Evolutionary conservation across 805 yeast genomes (phyloP), one percentile per base, ranked within the genome.

Genomic region (Ogataea zsoltii): DNA sequence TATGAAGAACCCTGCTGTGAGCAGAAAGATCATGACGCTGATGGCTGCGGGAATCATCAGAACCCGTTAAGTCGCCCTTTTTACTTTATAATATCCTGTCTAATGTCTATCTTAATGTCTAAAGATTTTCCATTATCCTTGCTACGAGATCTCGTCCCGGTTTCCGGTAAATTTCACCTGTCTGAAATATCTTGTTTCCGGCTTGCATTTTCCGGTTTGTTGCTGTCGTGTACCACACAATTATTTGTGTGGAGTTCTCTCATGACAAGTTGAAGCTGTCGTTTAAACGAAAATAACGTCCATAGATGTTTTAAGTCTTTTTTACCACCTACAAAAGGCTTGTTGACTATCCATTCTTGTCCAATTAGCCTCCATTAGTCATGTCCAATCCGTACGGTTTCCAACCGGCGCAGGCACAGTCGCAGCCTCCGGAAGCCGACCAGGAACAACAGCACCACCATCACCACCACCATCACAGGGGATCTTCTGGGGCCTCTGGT

Each of bases 11-110:
- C 98, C 99, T 33, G 95, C 83, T 50, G 87, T 94, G 41, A 80
- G 83, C 62, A 84, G 83, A 67, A 94, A 94, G 80, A 83, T 94
- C 58, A 85, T 86, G 67, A 77, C 86, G 57, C 78, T 94, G 67
- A 85, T 91, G 65, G 96, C 97, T 45, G 97, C 98, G 15, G 99
- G 99, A 67, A 87, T 94, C 45, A 91, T 94, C 61, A 85, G 96
- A 66, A 89, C 96, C 26, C 83, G 96, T 63, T 84, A 67, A 55
- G 43, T 21, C 25, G 25, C 25, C 25, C 9, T 21, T 9, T 9
- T 21, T 9, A 9, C n/a, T n/a, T n/a, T 21, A 21, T 21, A 21
- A 21, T 21, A 21, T 21, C 25, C 25, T 21, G 25, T 21, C 25
- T 21, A 21, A 21, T 21, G 25, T 21, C 25, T 21, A 21, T 21